Evolutionary conservation across 371 early-diverging fungal species (phyloP), one percentile per base, ranked within the genome.

Genomic region (Circinella umbellata): DNA sequence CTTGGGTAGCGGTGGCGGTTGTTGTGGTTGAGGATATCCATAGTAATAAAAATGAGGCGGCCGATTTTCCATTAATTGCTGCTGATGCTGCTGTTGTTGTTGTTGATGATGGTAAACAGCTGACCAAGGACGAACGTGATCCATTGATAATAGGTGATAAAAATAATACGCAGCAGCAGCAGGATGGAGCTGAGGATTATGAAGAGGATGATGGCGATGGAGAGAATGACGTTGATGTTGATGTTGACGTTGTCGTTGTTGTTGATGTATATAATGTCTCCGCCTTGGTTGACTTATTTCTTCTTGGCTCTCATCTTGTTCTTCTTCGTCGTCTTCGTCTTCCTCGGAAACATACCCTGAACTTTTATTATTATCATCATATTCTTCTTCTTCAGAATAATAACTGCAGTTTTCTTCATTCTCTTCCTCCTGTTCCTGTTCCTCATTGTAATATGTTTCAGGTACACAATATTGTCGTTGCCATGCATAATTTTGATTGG

Each of bases 271-370:
- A 34, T 57, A 57, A 11, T 4, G 27, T n/a, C 51, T 51, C 57
- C 57, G 20, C 14, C 34, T 1, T 6, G 6, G 34, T 34, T 57
- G 57, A 51, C 14, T 17, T 7, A 51, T 51, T 27, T 57, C 57
- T 34, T 27, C 57, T 27, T 14, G 34, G 4, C 7, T 7, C 6
- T 57, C 34, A 11, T 11, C 27, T 6, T 57, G 34, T 34, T 57
- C 57, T 13, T 57, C 34, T 1, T 11, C 57, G 5, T 57, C 34
- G 6, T 57, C 27, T 39, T 61, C 62, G 36, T 61, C 62, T 20
- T 61, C 62, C 62, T 61, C 62, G 57, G 57, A 57, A 10, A 57
- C 57, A 34, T 57, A 57, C n/a, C 57, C 57, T 11, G 57, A 57
- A 34, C 57, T 57, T 34, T 61, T 34, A 34, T 61, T 34, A 17